These are phyloP conservation scores for Fusarium mexicanum DNA, from an alignment of 2,329 filamentous ascomycete genomes.

Conservation along the genomic window DNA sequence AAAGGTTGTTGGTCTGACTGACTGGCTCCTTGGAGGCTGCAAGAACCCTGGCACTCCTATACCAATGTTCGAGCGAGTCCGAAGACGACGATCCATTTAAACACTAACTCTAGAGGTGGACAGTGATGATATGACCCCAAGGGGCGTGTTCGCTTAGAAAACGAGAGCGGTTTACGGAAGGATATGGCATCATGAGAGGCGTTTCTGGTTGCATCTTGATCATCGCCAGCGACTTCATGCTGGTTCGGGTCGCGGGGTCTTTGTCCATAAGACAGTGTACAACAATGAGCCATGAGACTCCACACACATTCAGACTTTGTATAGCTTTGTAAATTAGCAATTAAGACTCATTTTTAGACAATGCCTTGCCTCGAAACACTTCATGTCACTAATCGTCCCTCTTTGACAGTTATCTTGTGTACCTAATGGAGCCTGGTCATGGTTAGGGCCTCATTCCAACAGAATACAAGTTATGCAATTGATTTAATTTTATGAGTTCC, in stretches of 20 bases:
- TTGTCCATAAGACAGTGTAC: conserved; percentile 33
- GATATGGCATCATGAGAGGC: conserved; percentile 24
- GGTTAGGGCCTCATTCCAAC: neutral
- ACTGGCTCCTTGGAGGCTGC: conserved; percentile 90
- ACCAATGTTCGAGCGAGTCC: conserved; percentile 49
- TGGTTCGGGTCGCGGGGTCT: conserved; percentile 10
- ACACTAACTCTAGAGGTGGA: neutral
- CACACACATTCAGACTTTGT: conserved; percentile 31
- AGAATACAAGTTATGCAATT: too few species aligned
- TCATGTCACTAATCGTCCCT: neutral
- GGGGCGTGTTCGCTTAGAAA: neutral
- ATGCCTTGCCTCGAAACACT: neutral
- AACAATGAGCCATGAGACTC: conserved; percentile 41
- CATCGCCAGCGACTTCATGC: conserved; percentile 6
- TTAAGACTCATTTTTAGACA: conserved; percentile 1
- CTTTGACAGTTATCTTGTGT: neutral
- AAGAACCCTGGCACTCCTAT: conserved; percentile 48
- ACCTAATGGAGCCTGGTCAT: neutral
- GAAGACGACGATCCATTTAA: conserved; percentile 37
- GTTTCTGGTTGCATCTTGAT: conserved; percentile 28
- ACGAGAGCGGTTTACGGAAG: neutral
- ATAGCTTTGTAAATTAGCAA: conserved; percentile 34
- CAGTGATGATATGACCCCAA: neutral
- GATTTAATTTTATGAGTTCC: too few species aligned
- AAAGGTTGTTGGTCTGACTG: conserved; percentile 88